Conservation (phyloP, 2,329 filamentous ascomycete species). For the Lecanicillium sp. region DNA sequence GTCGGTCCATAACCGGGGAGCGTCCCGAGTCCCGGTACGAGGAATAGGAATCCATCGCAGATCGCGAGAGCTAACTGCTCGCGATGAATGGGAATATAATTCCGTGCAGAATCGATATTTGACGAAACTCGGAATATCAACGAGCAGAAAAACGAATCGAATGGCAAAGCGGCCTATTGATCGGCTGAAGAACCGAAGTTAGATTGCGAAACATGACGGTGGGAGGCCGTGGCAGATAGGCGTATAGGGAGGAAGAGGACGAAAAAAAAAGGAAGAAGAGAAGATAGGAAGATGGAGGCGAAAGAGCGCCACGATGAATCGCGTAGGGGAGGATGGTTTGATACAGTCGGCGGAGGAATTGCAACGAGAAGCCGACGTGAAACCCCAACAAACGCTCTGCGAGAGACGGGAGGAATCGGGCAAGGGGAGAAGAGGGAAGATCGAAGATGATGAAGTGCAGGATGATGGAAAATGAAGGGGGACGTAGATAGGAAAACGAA, state of each 20-base stretch:
- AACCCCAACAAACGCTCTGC: neutral
- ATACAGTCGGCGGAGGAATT: slow-evolving; percentile 1
- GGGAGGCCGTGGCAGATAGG: neutral
- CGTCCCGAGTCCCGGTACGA: slow-evolving; percentile 49
- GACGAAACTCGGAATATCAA: too few species aligned
- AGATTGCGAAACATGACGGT: slow-evolving; percentile 5
- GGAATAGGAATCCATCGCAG: slow-evolving; percentile 14
- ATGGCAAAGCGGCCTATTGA: slow-evolving; percentile 5
- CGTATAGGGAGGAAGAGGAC: slow-evolving; percentile 1
- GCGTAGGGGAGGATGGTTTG: neutral
- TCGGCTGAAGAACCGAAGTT: slow-evolving; percentile 4
- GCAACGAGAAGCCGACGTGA: slow-evolving; percentile 1
- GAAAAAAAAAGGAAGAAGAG: slow-evolving; percentile 3
- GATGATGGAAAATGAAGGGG: slow-evolving; percentile 3
- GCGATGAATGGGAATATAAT: too few species aligned
- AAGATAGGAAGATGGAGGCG: neutral
- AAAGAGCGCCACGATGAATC: slow-evolving; percentile 9
- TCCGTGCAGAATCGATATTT: too few species aligned
- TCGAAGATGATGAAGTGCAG: slow-evolving; percentile 6
- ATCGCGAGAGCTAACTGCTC: neutral
- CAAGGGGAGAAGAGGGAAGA: neutral
- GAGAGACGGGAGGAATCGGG: slow-evolving; percentile 1
- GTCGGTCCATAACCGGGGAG: slow-evolving; percentile 45
- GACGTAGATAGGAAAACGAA: slow-evolving; percentile 7
- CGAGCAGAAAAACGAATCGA: too few species aligned